These are phyloP conservation scores for Leishmania arabica DNA, from an alignment of 208 protist species.

Conservation along the genomic window DNA sequence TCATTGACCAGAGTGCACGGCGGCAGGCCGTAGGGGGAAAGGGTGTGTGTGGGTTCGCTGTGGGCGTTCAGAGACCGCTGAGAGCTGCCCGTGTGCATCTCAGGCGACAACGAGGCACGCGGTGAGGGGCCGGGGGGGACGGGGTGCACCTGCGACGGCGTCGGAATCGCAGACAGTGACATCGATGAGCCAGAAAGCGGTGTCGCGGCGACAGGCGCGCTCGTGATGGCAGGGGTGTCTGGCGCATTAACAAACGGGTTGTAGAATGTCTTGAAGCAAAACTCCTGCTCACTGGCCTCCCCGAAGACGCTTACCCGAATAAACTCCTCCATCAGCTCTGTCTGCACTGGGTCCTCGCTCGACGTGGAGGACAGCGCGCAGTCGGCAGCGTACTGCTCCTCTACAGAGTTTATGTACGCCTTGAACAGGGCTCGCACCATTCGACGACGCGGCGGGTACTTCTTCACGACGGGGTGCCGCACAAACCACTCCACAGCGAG, in stretches of 20 bases:
- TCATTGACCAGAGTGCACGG: not conserved
- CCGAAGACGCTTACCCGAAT: constrained; percentile 42
- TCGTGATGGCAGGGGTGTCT: constrained; percentile 8
- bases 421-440: constrained; percentile 70
- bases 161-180: not conserved
- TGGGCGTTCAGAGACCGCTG: not conserved
- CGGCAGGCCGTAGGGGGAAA: not conserved
- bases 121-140: not conserved
- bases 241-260: constrained; percentile 33
- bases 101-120: not conserved
- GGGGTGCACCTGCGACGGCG: not conserved
- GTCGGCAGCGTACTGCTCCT: constrained; percentile 37
- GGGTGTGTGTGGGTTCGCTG: not conserved
- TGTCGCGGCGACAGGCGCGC: not conserved
- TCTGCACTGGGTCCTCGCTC: constrained; percentile 44
- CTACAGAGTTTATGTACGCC: constrained; percentile 62
- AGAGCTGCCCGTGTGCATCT: not conserved
- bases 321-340: constrained; percentile 66
- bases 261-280: constrained; percentile 82
- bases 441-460: constrained; percentile 53
- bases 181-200: constrained; percentile 7
- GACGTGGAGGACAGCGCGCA: not conserved
- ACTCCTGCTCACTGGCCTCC: constrained; percentile 11
- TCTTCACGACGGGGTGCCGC: constrained; percentile 47
- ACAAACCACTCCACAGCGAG: constrained; percentile 59